A percentile compares a stretch with the other conserved stretches of the same genome.
Conservation (phyloP, 345 rosid species). For the Citrus unshiu region DNA sequence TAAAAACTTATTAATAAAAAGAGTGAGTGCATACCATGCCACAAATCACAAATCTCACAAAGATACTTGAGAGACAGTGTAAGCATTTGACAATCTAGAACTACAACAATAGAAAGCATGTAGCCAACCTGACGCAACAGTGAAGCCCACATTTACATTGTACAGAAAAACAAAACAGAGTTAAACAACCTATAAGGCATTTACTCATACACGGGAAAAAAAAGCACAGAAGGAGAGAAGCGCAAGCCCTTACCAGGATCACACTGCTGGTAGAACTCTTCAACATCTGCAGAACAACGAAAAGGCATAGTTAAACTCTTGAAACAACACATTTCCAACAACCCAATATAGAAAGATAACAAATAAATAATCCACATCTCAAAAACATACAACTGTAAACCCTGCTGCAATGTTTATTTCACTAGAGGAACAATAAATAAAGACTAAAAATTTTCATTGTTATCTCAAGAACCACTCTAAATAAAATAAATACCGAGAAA, state of each 20-base stretch:
- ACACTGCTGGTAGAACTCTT: slow-evolving; percentile 57
- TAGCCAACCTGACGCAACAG: not conserved
- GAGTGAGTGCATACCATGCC: not conserved
- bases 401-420: not conserved
- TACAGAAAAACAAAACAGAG: not conserved
- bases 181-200: not conserved
- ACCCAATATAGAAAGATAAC: not conserved
- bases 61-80: not conserved
- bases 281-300: slow-evolving; percentile 45
- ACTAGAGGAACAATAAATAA: not conserved
- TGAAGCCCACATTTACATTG: not conserved
- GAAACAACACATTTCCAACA: not conserved
- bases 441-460: not conserved
- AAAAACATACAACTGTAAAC: not conserved
- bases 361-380: not conserved
- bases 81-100: slow-evolving; percentile 3
- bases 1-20: not conserved
- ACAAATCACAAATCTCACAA: not conserved
- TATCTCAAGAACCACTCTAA: not conserved
- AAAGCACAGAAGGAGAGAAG: not conserved
- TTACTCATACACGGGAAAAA: not conserved
- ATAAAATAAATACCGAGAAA: not conserved
- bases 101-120: not conserved
- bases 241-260: slow-evolving; percentile 58
- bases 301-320: slow-evolving; percentile 6